phyloP scores from a whole-genome alignment of 805 yeast genomes.

The Lipomyces starkeyi region DNA sequence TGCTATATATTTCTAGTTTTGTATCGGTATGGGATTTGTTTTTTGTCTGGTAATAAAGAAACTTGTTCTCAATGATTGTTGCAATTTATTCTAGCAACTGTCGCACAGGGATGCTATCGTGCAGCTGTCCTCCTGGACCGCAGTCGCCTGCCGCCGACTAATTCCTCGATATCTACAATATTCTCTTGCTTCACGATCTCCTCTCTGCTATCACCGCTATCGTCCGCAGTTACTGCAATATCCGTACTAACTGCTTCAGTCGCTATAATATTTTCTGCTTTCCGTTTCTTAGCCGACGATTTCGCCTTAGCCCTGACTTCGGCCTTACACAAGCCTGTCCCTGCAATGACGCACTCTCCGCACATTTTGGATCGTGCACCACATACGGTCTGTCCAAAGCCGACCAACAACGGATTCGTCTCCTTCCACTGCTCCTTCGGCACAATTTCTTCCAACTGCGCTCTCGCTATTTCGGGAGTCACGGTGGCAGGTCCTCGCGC shows the following conservation, averaged over 20 bases:
- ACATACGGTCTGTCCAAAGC: constrained; percentile 92
- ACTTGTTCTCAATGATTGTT: background rate
- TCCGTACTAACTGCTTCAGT: background rate
- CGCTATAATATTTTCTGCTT: background rate
- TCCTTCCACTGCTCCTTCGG: constrained; percentile 79
- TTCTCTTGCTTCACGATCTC: background rate
- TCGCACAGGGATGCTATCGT: background rate
- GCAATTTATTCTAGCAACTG: background rate
- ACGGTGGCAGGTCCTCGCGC: constrained; percentile 42
- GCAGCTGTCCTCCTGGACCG: background rate
- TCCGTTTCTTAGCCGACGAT: constrained; percentile 2
- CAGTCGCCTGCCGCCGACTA: constrained; percentile 6
- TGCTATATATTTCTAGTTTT: background rate
- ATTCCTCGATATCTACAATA: constrained; percentile 25
- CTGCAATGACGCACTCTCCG: constrained; percentile 67
- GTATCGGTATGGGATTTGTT: background rate
- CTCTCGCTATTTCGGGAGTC: constrained; percentile 79
- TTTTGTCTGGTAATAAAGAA: background rate
- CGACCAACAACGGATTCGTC: constrained; percentile 84
- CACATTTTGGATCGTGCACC: constrained; percentile 64
- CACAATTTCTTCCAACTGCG: constrained; percentile 72
- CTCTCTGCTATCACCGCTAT: background rate
- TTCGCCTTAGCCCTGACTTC: constrained; percentile 37
- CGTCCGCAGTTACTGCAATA: background rate
- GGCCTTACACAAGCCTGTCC: constrained; percentile 61